Conservation (phyloP, 768 basidiomycete species). For the Arthromyces matolae region DNA sequence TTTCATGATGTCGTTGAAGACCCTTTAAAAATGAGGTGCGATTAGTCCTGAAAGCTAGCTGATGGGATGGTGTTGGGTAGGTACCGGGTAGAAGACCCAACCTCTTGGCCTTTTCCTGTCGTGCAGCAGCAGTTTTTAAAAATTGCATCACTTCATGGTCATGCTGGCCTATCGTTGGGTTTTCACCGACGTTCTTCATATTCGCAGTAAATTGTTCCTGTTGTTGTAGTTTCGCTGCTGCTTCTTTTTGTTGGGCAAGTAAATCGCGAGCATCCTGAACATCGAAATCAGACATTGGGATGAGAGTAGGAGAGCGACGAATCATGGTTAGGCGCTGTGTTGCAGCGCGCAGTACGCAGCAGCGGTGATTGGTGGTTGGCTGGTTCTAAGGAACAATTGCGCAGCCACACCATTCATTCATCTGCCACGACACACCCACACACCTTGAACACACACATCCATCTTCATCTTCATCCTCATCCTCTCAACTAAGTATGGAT, state of each 20-base stretch:
- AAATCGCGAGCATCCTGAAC: conserved; percentile 75
- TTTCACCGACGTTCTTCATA: conserved; percentile 46
- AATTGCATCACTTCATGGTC: conserved; percentile 30
- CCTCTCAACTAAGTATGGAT: conserved; percentile 50
- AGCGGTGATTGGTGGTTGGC: too few relatives aligned
- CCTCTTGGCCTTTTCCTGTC: conserved; percentile 24
- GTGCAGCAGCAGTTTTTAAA: conserved; percentile 25
- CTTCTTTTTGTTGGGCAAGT: conserved; percentile 45
- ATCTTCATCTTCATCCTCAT: conserved; percentile 10
- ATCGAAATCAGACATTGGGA: conserved; percentile 72
- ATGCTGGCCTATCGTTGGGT: conserved; percentile 27
- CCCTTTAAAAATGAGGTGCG: background rate
- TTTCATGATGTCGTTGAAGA: conserved; percentile 9
- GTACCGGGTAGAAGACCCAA: conserved; percentile 24
- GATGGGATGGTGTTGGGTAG: background rate
- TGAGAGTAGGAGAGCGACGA: conserved; percentile 70
- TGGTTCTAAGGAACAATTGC: conserved; percentile 16
- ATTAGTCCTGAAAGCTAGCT: background rate
- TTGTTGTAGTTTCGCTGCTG: conserved; percentile 31
- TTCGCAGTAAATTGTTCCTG: conserved; percentile 40
- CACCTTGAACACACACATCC: conserved; percentile 6
- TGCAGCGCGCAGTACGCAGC: conserved; percentile 6
- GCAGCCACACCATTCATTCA: conserved; percentile 2
- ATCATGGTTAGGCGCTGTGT: conserved; percentile 51
- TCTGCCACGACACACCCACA: conserved; percentile 11